phyloP scores from a whole-genome alignment of 208 protist genomes.

The Crithidia sp. region DNA sequence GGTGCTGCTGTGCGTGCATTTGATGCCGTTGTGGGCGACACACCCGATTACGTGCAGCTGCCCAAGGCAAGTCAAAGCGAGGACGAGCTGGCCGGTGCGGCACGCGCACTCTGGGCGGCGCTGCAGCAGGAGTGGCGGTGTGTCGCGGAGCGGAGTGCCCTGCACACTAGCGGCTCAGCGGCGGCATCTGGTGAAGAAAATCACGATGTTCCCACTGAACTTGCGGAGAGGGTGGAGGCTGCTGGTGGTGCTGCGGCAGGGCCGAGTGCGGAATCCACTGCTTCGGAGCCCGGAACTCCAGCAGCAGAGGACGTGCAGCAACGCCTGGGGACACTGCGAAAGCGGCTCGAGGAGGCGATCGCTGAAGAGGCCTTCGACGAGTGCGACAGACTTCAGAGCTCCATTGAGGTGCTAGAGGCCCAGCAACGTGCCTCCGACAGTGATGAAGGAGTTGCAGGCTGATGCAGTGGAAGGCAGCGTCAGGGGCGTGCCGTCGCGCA shows the following conservation, averaged over 20 bases:
- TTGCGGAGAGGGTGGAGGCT: not conserved
- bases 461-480: too few species aligned
- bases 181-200: not conserved
- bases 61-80: slow-evolving; percentile 1
- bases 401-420: slow-evolving; percentile 1
- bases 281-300: not conserved
- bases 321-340: not conserved
- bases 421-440: not conserved
- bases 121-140: slow-evolving; percentile 23
- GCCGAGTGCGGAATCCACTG: too few species aligned
- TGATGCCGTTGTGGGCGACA: not conserved
- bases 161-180: not conserved
- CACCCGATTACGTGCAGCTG: slow-evolving; percentile 17
- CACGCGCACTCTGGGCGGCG: not conserved
- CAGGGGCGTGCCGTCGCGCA: too few species aligned
- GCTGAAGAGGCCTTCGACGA: slow-evolving; percentile 13
- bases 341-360: slow-evolving; percentile 4
- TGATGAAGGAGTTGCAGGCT: too few species aligned
- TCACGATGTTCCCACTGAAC: not conserved
- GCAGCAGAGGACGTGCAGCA: not conserved
- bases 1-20: slow-evolving; percentile 1
- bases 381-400: slow-evolving; percentile 8
- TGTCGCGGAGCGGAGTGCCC: not conserved
- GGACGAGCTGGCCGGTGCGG: slow-evolving; percentile 27
- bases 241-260: too few species aligned